These are phyloP conservation scores for Boletellus emodensis DNA, from an alignment of 768 basidiomycete species.

Conservation along the genomic window DNA sequence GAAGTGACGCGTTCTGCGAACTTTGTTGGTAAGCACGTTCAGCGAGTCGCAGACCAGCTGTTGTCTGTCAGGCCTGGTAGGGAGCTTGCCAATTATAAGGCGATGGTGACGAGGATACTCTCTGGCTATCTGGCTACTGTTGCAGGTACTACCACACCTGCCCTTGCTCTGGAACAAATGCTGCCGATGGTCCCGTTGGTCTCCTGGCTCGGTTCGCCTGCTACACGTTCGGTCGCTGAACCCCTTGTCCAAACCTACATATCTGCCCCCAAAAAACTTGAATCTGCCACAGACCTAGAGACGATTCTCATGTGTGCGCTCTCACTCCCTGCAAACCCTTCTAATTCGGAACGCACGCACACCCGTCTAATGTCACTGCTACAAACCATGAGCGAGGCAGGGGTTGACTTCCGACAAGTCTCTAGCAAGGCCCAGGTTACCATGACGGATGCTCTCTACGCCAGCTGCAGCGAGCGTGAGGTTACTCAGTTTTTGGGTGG, in stretches of 20 bases:
- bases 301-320: slow-evolving; percentile 38
- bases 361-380: slow-evolving; percentile 42
- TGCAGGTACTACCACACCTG: background rate
- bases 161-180: slow-evolving; percentile 5
- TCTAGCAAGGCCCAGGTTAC: slow-evolving; percentile 17
- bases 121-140: slow-evolving; percentile 17
- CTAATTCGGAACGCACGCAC: slow-evolving; percentile 29
- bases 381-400: slow-evolving; percentile 34
- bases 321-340: slow-evolving; percentile 21
- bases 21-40: slow-evolving; percentile 26
- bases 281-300: slow-evolving; percentile 40
- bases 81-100: slow-evolving; percentile 15
- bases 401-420: slow-evolving; percentile 28
- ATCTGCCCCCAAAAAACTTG: slow-evolving; percentile 34
- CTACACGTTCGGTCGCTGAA: slow-evolving; percentile 33
- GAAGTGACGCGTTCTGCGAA: slow-evolving; percentile 16
- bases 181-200: slow-evolving; percentile 29
- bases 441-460: slow-evolving; percentile 26
- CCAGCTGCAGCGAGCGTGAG: slow-evolving; percentile 13
- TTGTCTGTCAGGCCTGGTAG: slow-evolving; percentile 12
- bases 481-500: slow-evolving; percentile 23
- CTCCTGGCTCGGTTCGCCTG: slow-evolving; percentile 30
- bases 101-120: slow-evolving; percentile 12
- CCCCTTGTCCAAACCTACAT: slow-evolving; percentile 46
- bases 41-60: slow-evolving; percentile 1